These are phyloP conservation scores for Zizania latifolia DNA, from an alignment of 176 grass and related monocot genomes.

Conservation along the genomic window DNA sequence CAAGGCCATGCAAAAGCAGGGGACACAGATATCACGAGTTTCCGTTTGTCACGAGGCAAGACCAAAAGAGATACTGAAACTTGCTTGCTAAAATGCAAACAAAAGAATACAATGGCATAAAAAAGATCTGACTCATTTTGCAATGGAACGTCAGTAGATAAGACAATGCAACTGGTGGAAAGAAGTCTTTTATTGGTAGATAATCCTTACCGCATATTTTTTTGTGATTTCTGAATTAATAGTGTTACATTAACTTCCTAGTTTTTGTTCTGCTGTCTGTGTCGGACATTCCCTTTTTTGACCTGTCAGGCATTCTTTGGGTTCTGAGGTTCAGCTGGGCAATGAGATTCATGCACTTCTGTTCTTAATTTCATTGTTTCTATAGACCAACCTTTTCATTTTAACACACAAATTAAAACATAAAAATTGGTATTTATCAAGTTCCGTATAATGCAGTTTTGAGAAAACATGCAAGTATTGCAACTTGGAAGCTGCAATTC, in stretches of 20 bases:
- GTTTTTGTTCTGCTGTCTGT: neutral
- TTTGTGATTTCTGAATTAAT: neutral
- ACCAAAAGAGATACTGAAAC: conserved; percentile 43
- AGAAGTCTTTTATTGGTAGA: neutral
- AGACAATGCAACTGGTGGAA: conserved; percentile 17
- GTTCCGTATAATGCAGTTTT: neutral
- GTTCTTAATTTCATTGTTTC: neutral
- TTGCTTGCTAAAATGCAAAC: conserved; percentile 35
- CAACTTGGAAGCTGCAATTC: neutral
- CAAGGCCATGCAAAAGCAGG: conserved; percentile 55
- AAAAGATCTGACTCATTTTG: conserved; percentile 21
- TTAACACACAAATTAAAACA: neutral
- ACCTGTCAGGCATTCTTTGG: neutral
- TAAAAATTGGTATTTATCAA: neutral
- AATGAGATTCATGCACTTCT: neutral
- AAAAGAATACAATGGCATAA: conserved; percentile 30
- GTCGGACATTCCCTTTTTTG: neutral
- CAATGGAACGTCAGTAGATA: conserved; percentile 23
- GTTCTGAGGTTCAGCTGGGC: neutral
- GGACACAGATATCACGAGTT: conserved; percentile 51
- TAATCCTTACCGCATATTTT: neutral
- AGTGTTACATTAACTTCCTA: neutral
- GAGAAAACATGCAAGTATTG: neutral
- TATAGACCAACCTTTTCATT: too few relatives aligned
- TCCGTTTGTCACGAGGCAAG: conserved; percentile 39